A percentile compares a stretch with the other conserved stretches of the same genome.
phyloP scores from a whole-genome alignment of 495 filamentous ascomycete species.

The Ascodesmis nigricans region DNA sequence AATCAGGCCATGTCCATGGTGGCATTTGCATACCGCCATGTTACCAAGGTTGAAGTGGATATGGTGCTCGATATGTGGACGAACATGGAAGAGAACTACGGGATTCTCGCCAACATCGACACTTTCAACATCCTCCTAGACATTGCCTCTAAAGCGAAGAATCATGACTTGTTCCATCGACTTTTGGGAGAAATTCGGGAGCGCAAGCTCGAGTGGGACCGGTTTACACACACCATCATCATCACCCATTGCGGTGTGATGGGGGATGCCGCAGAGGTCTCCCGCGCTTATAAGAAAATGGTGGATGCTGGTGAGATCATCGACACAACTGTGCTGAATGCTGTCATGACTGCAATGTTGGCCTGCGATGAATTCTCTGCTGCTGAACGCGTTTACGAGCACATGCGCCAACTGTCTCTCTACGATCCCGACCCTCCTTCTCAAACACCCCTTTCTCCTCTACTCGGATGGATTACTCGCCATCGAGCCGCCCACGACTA shows the following conservation, averaged over 20 bases:
- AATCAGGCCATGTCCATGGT: constrained; percentile 61
- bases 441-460: no score
- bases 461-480: no score
- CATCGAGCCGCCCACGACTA: no score
- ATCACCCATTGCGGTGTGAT: constrained; percentile 66
- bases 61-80: constrained; percentile 63
- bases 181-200: constrained; percentile 57
- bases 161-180: constrained; percentile 62
- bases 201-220: constrained; percentile 40
- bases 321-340: constrained; percentile 70
- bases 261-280: constrained; percentile 42
- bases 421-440: constrained; percentile 5
- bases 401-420: no score
- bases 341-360: constrained; percentile 57
- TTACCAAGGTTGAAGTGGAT: constrained; percentile 41
- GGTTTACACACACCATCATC: constrained; percentile 52
- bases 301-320: constrained; percentile 66
- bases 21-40: constrained; percentile 40
- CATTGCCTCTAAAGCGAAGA: constrained; percentile 60
- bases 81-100: constrained; percentile 59
- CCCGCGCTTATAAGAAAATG: constrained; percentile 50
- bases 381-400: constrained; percentile 56
- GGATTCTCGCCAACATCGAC: constrained; percentile 38
- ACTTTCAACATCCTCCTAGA: constrained; percentile 90
- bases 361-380: constrained; percentile 44